Evolutionary conservation across 1,284 basidiomycete species (phyloP).

Genomic region (Cronartium quercuum): DNA sequence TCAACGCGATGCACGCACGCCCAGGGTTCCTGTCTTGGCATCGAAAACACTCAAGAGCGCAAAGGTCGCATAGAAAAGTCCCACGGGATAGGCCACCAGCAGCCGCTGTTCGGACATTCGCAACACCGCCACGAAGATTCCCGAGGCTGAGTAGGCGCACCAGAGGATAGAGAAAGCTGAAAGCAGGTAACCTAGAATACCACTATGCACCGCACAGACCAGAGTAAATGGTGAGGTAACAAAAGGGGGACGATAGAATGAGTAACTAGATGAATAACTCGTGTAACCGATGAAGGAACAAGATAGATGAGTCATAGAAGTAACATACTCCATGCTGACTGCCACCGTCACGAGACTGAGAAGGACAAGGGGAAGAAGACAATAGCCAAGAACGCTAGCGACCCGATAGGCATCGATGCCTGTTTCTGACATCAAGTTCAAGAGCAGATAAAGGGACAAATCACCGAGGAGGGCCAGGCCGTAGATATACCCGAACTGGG

Average conservation of each 20-base stretch:
- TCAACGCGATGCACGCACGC: constrained; percentile 19
- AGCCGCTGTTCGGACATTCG: constrained; percentile 87
- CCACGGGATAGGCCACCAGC: constrained; percentile 87
- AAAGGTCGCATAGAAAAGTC: constrained; percentile 61
- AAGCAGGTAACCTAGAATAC: constrained; percentile 72
- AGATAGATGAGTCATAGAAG: neutral
- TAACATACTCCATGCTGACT: constrained; percentile 75
- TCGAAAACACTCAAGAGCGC: constrained; percentile 42
- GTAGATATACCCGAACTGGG: constrained; percentile 98
- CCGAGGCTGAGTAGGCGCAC: constrained; percentile 91
- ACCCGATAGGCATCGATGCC: constrained; percentile 95
- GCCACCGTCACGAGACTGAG: constrained; percentile 83
- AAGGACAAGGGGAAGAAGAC: constrained; percentile 93
- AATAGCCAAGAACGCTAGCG: constrained; percentile 93
- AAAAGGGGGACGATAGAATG: constrained; percentile 14
- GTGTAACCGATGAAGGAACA: neutral
- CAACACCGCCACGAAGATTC: constrained; percentile 86
- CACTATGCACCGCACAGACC: constrained; percentile 53
- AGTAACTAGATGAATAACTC: too few species aligned
- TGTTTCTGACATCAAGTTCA: constrained; percentile 94
- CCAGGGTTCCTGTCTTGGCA: constrained; percentile 39
- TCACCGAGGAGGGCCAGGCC: constrained; percentile 92
- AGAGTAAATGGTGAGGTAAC: constrained; percentile 40
- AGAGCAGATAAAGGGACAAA: constrained; percentile 84
- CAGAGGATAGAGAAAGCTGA: constrained; percentile 75